phyloP scores from a whole-genome alignment of 202 grass and related monocot species.

The Carex arenaria region DNA sequence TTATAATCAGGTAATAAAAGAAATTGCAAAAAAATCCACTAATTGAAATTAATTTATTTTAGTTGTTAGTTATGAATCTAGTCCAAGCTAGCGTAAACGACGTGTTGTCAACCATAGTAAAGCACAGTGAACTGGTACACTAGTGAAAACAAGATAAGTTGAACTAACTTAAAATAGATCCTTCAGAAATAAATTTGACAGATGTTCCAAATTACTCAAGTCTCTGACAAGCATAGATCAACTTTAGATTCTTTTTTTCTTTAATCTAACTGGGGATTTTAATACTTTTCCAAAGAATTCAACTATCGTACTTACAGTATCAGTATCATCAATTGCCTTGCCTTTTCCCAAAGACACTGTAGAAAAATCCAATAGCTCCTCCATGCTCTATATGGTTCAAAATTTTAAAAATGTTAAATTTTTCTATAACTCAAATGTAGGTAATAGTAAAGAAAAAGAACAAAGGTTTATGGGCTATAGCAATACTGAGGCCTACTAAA shows the following conservation, averaged over 20 bases:
- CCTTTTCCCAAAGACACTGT: constrained; percentile 44
- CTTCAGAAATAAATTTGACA: not conserved
- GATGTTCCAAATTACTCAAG: not conserved
- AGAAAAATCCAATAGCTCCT: constrained; percentile 70
- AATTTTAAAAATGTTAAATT: constrained; percentile 23
- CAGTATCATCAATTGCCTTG: constrained; percentile 21
- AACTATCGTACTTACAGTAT: not conserved
- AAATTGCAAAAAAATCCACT: not conserved
- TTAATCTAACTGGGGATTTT: not conserved
- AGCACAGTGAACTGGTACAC: not conserved
- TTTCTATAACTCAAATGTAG: constrained; percentile 4
- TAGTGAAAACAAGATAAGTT: not conserved
- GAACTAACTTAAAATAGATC: not conserved
- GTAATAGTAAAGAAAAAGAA: not conserved
- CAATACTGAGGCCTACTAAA: not conserved
- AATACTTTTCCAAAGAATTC: not conserved
- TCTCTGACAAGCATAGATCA: not conserved
- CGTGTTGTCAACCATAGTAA: not conserved
- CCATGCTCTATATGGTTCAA: constrained; percentile 63
- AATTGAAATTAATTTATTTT: not conserved
- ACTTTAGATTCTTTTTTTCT: not conserved
- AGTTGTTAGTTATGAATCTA: not conserved
- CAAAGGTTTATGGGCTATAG: not conserved
- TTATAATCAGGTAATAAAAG: not conserved
- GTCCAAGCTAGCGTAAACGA: not conserved